Percentiles rank a stretch among this genome's conserved stretches.
Evolutionary conservation across 805 yeast species (phyloP).

Genomic region (Saccharomycodes ludwigii): DNA sequence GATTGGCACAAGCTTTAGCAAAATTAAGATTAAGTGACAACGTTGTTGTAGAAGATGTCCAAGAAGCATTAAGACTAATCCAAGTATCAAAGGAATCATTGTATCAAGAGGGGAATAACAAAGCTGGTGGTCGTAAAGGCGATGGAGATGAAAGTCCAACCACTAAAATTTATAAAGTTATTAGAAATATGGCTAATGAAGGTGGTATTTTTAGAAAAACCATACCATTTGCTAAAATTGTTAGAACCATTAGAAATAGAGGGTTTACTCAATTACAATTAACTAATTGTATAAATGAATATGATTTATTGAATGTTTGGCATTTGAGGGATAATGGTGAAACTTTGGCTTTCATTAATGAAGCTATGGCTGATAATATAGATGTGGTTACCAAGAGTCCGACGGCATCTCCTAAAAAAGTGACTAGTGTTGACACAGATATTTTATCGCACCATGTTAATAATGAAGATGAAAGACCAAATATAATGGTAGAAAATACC

Average conservation of each 20-base stretch:
- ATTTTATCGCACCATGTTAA: no score
- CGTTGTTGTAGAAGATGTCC: conserved; percentile 75
- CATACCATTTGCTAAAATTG: conserved; percentile 35
- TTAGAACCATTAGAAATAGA: conserved; percentile 56
- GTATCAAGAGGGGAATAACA: conserved; percentile 32
- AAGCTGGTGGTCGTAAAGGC: conserved; percentile 2
- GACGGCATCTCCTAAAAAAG: no score
- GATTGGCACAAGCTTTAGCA: conserved; percentile 92
- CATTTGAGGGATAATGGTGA: conserved; percentile 61
- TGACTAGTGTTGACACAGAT: no score
- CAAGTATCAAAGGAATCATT: conserved; percentile 82
- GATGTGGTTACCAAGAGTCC: no score
- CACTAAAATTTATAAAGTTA: conserved; percentile 59
- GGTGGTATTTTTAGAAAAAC: conserved; percentile 20
- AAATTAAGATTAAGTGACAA: conserved; percentile 66
- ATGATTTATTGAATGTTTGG: conserved; percentile 64
- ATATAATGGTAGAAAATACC: no score
- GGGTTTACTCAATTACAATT: conserved; percentile 79
- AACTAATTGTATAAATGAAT: conserved; percentile 62
- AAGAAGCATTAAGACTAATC: conserved; percentile 82
- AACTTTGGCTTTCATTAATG: conserved; percentile 43
- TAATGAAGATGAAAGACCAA: no score
- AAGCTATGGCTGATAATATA: conserved; percentile 19
- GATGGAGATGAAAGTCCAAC: conserved; percentile 52
- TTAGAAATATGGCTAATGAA: conserved; percentile 42